Evolutionary conservation across 1,284 basidiomycete genomes (phyloP).

Genomic region (Anthracocystis walkeri): DNA sequence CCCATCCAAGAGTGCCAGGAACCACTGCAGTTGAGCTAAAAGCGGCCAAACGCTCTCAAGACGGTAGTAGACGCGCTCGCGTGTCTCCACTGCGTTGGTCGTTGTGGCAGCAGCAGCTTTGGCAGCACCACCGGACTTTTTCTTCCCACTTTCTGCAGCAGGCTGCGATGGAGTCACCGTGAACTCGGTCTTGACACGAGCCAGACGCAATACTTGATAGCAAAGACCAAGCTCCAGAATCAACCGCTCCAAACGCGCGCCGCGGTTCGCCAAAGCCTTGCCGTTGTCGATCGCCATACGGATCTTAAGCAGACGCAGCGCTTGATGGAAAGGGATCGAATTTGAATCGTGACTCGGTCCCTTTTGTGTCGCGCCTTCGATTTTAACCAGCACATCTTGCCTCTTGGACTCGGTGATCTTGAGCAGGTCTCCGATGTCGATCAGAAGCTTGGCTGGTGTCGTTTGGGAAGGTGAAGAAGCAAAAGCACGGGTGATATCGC

Average conservation of each 20-base stretch:
- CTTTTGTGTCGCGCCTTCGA: constrained; percentile 39
- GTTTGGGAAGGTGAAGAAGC: neutral
- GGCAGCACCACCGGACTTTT: constrained; percentile 16
- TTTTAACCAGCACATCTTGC: constrained; percentile 41
- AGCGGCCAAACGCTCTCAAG: constrained; percentile 48
- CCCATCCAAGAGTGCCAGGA: constrained; percentile 34
- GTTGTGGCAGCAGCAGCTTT: constrained; percentile 9
- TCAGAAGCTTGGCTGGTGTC: constrained; percentile 13
- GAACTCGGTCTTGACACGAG: constrained; percentile 25
- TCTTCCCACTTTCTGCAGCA: constrained; percentile 28
- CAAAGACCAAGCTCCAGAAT: constrained; percentile 36
- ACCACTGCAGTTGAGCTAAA: constrained; percentile 47
- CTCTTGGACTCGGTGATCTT: constrained; percentile 48
- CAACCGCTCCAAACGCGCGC: constrained; percentile 19
- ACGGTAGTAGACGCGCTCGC: constrained; percentile 40
- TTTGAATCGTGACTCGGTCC: constrained; percentile 42
- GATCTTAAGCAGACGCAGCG: constrained; percentile 45
- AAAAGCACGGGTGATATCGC: constrained; percentile 31
- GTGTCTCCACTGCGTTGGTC: constrained; percentile 7
- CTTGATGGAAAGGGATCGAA: constrained; percentile 33
- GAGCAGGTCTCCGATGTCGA: constrained; percentile 35
- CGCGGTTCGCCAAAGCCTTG: neutral
- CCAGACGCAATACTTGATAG: constrained; percentile 32
- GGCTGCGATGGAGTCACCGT: constrained; percentile 8
- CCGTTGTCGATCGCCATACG: constrained; percentile 30